These are phyloP conservation scores for Ceratobasidium sp. DNA, from an alignment of 1,284 basidiomycete genomes.

Conservation along the genomic window DNA sequence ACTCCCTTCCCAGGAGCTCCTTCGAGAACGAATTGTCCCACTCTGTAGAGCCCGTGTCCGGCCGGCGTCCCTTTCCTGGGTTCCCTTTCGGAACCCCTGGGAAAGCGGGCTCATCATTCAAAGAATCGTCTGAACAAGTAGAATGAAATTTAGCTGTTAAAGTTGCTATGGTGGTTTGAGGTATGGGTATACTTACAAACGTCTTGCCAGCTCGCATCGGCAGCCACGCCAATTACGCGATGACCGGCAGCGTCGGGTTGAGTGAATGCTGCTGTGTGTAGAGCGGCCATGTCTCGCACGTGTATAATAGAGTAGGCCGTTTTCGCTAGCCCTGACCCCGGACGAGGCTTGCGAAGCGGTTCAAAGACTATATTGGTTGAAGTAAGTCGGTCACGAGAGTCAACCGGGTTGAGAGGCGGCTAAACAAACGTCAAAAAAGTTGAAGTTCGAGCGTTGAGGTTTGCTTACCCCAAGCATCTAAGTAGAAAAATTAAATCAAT, in stretches of 20 bases:
- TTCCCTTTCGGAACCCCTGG: constrained; percentile 19
- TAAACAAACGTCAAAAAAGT: not conserved
- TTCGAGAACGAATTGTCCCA: constrained; percentile 10
- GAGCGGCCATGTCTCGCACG: constrained; percentile 2
- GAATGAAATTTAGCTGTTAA: not conserved
- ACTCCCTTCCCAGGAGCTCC: constrained; percentile 16
- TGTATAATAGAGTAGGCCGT: constrained; percentile 4
- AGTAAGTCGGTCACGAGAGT: constrained; percentile 20
- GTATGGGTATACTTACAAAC: constrained; percentile 2
- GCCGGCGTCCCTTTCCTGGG: not conserved
- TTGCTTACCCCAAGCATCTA: constrained; percentile 42
- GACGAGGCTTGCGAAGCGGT: not conserved
- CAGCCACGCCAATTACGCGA: constrained; percentile 4
- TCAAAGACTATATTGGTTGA: constrained; percentile 22
- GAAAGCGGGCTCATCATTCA: constrained; percentile 30
- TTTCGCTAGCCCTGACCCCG: constrained; percentile 3
- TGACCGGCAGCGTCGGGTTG: constrained; percentile 9
- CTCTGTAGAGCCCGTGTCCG: constrained; percentile 1
- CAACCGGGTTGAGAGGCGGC: constrained; percentile 11
- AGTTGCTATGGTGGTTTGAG: too few species aligned
- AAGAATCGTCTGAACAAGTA: not conserved
- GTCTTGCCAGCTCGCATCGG: constrained; percentile 24
- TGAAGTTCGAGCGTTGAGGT: not conserved
- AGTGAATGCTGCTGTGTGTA: constrained; percentile 9
- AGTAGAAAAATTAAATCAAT: not conserved